phyloP scores from a whole-genome alignment of 1,139 yeast species.

The Saccharomyces pastorianus region DNA sequence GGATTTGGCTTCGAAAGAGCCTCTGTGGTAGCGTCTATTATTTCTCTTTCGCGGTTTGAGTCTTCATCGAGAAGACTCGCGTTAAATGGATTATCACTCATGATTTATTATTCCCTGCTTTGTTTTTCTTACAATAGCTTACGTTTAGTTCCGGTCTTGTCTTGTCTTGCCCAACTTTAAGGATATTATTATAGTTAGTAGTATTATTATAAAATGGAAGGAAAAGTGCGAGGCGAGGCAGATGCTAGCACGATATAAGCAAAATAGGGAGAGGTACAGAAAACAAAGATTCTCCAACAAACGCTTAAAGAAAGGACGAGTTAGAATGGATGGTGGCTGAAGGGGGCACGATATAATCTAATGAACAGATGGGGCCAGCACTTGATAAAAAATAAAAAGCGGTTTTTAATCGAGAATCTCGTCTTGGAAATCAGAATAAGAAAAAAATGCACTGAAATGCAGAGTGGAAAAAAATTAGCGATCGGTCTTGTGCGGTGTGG shows the following conservation, averaged over 20 bases:
- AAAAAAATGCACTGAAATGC: background rate
- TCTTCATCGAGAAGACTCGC: conserved; percentile 14
- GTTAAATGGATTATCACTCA: conserved; percentile 31
- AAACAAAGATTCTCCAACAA: background rate
- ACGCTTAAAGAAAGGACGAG: background rate
- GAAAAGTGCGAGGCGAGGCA: background rate
- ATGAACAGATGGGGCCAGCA: background rate
- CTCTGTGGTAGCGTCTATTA: conserved; percentile 13
- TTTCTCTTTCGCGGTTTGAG: conserved; percentile 5
- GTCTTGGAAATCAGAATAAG: background rate
- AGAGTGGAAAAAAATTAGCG: background rate
- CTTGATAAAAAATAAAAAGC: background rate
- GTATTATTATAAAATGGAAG: background rate
- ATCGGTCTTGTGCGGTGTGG: background rate
- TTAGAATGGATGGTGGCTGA: background rate
- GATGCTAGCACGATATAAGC: background rate
- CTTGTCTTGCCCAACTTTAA: background rate
- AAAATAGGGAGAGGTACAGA: background rate
- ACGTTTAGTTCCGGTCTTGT: background rate
- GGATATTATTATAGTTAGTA: background rate
- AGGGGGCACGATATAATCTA: background rate
- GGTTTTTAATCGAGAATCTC: background rate
- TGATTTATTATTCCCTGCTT: conserved; percentile 1
- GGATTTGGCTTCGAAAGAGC: conserved; percentile 29
- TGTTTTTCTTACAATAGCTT: background rate